Percentiles rank a stretch among this genome's conserved stretches.
Conservation (phyloP, 192 early-diverging fungal genomes). For the Backusella westeae region DNA sequence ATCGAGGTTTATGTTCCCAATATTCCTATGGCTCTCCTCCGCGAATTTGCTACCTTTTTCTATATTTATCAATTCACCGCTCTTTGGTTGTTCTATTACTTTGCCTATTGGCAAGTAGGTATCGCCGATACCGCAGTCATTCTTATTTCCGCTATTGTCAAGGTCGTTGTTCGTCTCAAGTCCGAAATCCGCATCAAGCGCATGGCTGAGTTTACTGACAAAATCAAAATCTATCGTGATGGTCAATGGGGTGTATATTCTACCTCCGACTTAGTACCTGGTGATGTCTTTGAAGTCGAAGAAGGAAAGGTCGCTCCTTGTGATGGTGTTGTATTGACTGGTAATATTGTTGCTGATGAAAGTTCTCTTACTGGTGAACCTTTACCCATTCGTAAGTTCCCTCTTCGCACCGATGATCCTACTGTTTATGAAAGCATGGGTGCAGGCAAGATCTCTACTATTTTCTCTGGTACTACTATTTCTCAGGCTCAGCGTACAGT, state of each 20-base stretch:
- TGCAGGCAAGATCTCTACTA: slow-evolving; percentile 46
- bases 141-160: slow-evolving; percentile 49
- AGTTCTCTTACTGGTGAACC: slow-evolving; percentile 67
- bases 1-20: slow-evolving; percentile 65
- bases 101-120: slow-evolving; percentile 54
- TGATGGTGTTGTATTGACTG: slow-evolving; percentile 48
- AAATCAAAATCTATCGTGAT: slow-evolving; percentile 51
- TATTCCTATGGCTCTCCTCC: slow-evolving; percentile 48
- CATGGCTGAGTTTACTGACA: slow-evolving; percentile 58
- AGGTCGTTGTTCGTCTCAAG: slow-evolving; percentile 47
- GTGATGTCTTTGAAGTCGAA: slow-evolving; percentile 64
- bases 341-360: slow-evolving; percentile 68
- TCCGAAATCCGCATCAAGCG: slow-evolving; percentile 56
- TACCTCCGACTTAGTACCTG: slow-evolving; percentile 61
- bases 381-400: slow-evolving; percentile 68
- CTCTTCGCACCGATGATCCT: slow-evolving; percentile 44
- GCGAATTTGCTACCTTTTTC: slow-evolving; percentile 59
- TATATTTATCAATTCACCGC: slow-evolving; percentile 55
- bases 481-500: slow-evolving; percentile 47
- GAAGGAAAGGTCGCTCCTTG: slow-evolving; percentile 49
- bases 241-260: slow-evolving; percentile 49
- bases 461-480: slow-evolving; percentile 59
- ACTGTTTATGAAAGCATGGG: slow-evolving; percentile 23
- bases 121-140: slow-evolving; percentile 52
- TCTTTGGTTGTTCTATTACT: slow-evolving; percentile 56